These are phyloP conservation scores for Phaseolus coccineus DNA, from an alignment of 331 rosid genomes.

Conservation along the genomic window DNA sequence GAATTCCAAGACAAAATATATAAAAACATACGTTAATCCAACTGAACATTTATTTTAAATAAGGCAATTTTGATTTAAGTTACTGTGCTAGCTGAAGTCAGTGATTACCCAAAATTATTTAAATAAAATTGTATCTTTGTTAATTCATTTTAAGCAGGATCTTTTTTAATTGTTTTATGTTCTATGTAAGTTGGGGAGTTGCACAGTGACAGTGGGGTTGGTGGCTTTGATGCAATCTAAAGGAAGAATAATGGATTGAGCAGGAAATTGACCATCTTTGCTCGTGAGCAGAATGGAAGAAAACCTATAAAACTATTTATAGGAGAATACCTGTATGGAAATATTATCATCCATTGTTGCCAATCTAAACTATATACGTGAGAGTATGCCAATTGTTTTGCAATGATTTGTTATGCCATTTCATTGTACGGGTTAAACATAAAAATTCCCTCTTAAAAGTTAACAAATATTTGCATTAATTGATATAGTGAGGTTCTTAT, in stretches of 20 bases:
- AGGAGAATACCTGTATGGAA: slow-evolving; percentile 17
- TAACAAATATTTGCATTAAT: background rate
- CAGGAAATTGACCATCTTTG: slow-evolving; percentile 12
- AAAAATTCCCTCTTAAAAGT: background rate
- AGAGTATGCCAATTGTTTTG: slow-evolving; percentile 27
- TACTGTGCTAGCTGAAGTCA: background rate
- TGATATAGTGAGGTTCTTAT: slow-evolving; percentile 5
- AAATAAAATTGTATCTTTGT: slow-evolving; percentile 1
- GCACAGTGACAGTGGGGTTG: background rate
- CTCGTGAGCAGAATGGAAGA: slow-evolving; percentile 24
- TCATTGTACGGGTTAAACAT: background rate
- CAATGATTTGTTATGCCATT: slow-evolving; percentile 6
- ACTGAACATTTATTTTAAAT: background rate
- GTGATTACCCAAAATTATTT: slow-evolving; percentile 8
- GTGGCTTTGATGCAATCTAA: slow-evolving; percentile 9
- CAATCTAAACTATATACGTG: background rate
- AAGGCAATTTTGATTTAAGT: slow-evolving; percentile 9
- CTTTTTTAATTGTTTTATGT: background rate
- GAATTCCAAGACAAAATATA: slow-evolving; percentile 12
- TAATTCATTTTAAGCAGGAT: background rate
- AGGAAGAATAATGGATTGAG: slow-evolving; percentile 7
- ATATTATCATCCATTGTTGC: slow-evolving; percentile 30
- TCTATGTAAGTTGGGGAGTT: background rate
- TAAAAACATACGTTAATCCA: background rate
- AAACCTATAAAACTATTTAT: background rate